Conservation (phyloP, 768 basidiomycete genomes). For the Agaricus blazei region DNA sequence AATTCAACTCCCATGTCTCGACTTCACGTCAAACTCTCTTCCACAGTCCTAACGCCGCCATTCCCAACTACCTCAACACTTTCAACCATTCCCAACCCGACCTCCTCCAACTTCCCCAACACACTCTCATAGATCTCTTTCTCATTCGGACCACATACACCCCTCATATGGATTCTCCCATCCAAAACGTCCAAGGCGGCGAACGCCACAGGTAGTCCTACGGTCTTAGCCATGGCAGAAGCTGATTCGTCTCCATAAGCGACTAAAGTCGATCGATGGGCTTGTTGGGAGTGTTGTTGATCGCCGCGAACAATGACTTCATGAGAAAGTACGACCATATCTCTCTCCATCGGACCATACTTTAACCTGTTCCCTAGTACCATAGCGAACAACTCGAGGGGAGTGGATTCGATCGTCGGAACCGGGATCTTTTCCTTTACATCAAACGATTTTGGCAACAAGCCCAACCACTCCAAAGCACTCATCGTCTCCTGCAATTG, state of each 20-base stretch:
- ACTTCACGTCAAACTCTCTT: slow-evolving; percentile 3
- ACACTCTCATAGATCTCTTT: slow-evolving; percentile 48
- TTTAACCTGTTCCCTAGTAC: slow-evolving; percentile 67
- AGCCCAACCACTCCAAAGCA: slow-evolving; percentile 7
- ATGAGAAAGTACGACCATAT: slow-evolving; percentile 85
- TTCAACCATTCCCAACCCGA: slow-evolving; percentile 46
- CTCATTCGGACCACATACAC: slow-evolving; percentile 67
- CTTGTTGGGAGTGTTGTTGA: slow-evolving; percentile 23
- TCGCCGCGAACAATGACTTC: slow-evolving; percentile 53
- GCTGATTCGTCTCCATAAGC: slow-evolving; percentile 45
- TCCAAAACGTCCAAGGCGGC: slow-evolving; percentile 71
- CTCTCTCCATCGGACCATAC: slow-evolving; percentile 69
- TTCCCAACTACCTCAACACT: slow-evolving; percentile 5
- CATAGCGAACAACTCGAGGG: slow-evolving; percentile 71
- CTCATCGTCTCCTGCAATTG: background rate
- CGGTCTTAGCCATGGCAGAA: slow-evolving; percentile 89
- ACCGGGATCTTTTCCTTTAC: background rate
- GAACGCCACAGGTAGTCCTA: slow-evolving; percentile 84
- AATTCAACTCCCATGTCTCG: background rate
- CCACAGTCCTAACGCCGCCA: slow-evolving; percentile 4
- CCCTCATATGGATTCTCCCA: slow-evolving; percentile 44
- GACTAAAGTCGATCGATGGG: slow-evolving; percentile 64
- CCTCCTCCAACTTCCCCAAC: slow-evolving; percentile 58
- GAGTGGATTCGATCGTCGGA: slow-evolving; percentile 23
- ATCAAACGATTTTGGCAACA: background rate